Evolutionary conservation across 805 yeast species (phyloP), one percentile per base, ranked within the genome.

Genomic region (Wickerhamia fluorescens): DNA sequence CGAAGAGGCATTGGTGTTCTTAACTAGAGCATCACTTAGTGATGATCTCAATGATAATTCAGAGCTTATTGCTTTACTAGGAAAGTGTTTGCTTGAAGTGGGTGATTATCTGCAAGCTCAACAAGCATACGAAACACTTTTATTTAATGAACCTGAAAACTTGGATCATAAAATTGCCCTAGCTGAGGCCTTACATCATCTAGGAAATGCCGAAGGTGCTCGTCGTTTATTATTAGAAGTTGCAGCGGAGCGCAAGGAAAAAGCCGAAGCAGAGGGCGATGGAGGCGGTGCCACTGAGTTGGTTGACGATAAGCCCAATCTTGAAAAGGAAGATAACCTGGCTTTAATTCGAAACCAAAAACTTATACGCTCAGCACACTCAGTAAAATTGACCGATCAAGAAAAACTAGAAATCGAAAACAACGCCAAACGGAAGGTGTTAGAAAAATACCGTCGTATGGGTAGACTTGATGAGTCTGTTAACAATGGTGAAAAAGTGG

Each of bases 151-250:
- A 7, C 81, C 85, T 0, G 65, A 66, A 7, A 77, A 85, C 41
- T 56, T 82, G 18, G 95, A 87, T 36, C 72, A 78, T 7, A 75
- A 81, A 42, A 66, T 88, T 16, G 78, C 83, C 0, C 60, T 92
- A 15, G 94, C 92, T 0, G 97, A 92, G 55, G 74, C 86, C 1
- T 72, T 77, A 35, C 84, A 78, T 39, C 75, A 76, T 44, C 51
- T 77, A 9, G 80, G 76, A 10, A 77, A 78, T 24, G 60, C 64
- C 16, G 76, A 69, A 7, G 65, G 65, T n/a, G 78, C 86, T 7
- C 66, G 70, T 14, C 44, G 51, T 14, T 51, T 81, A 14, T 56
- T 79, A 30, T 59, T 59, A 13, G 80, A 76, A 36, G 81, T 79
- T 0, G 55, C 62, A n/a, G 54, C 56, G 66, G 29, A 55, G 47